phyloP scores from a whole-genome alignment of 1,284 basidiomycete species.

The Inonotus hispidus region DNA sequence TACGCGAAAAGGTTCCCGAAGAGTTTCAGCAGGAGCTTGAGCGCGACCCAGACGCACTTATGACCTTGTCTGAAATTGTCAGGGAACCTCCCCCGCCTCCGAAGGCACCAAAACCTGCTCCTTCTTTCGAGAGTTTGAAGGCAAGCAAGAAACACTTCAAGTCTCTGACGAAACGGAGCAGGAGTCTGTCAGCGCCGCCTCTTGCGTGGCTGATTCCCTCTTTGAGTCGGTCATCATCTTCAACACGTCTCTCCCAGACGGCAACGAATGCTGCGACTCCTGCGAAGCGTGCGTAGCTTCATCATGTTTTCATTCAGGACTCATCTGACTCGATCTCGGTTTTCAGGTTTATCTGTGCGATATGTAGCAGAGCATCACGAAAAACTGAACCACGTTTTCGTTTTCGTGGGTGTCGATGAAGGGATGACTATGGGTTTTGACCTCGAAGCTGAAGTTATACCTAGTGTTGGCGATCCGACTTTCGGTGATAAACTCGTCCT shows the following conservation, averaged over 20 bases:
- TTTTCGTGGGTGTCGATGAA: constrained; percentile 43
- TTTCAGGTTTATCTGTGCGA: constrained; percentile 46
- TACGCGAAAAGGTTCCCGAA: constrained; percentile 22
- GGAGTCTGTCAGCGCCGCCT: constrained; percentile 70
- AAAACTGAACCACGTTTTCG: constrained; percentile 67
- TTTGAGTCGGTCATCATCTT: constrained; percentile 23
- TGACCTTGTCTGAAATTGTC: constrained; percentile 57
- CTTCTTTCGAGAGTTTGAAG: constrained; percentile 27
- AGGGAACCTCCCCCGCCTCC: constrained; percentile 33
- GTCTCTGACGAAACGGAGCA: constrained; percentile 36
- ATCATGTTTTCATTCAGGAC: constrained; percentile 4
- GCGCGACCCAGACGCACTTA: constrained; percentile 49
- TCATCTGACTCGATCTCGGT: not conserved
- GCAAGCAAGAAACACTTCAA: constrained; percentile 30
- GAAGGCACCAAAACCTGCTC: constrained; percentile 24
- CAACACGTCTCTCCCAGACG: constrained; percentile 12
- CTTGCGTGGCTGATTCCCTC: constrained; percentile 54
- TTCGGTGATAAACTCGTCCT: constrained; percentile 53
- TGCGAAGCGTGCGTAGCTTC: constrained; percentile 16
- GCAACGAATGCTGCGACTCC: not conserved
- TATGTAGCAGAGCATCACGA: constrained; percentile 86
- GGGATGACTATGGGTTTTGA: constrained; percentile 17
- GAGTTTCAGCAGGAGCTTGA: constrained; percentile 9
- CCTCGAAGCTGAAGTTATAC: constrained; percentile 26
- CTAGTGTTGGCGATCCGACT: constrained; percentile 28